These are phyloP conservation scores for Limtongozyma cylindracea DNA, from an alignment of 805 yeast genomes.

Conservation along the genomic window DNA sequence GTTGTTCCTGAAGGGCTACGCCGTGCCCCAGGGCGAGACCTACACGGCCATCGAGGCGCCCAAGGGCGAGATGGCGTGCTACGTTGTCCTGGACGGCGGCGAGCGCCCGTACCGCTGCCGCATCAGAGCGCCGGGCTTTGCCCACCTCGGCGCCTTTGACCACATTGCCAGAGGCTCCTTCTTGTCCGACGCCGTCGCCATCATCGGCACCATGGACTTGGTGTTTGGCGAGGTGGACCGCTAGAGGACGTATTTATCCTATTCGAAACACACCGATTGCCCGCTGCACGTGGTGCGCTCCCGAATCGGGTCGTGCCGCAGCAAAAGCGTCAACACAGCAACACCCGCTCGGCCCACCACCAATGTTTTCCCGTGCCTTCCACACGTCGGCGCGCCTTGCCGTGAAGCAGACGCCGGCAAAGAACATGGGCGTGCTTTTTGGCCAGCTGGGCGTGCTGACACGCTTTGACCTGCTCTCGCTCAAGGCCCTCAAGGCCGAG, in stretches of 20 bases:
- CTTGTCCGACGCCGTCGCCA: slow-evolving; percentile 81
- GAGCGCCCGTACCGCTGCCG: slow-evolving; percentile 85
- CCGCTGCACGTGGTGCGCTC: no score
- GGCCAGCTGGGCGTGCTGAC: no score
- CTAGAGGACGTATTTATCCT: no score
- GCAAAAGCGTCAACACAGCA: background rate
- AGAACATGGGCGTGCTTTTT: slow-evolving; percentile 1
- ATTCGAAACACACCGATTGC: no score
- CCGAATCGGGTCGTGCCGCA: background rate
- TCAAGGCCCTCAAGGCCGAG: no score
- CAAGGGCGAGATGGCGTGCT: slow-evolving; percentile 88
- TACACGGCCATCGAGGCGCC: slow-evolving; percentile 86
- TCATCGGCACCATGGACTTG: slow-evolving; percentile 86
- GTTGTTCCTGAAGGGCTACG: slow-evolving; percentile 68
- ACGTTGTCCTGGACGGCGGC: slow-evolving; percentile 67
- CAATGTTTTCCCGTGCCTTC: background rate
- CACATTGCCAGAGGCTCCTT: slow-evolving; percentile 69
- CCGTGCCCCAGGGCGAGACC: slow-evolving; percentile 79
- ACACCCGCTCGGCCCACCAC: background rate
- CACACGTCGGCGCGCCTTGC: slow-evolving; percentile 1
- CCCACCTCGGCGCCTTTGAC: slow-evolving; percentile 75
- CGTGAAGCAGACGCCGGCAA: slow-evolving; percentile 1
- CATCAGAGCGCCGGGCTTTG: slow-evolving; percentile 87
- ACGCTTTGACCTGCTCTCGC: no score
- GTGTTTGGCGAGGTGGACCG: slow-evolving; percentile 92